Evolutionary conservation across 2,329 filamentous ascomycete species (phyloP).

Genomic region (Ascochyta viciae-villosae): DNA sequence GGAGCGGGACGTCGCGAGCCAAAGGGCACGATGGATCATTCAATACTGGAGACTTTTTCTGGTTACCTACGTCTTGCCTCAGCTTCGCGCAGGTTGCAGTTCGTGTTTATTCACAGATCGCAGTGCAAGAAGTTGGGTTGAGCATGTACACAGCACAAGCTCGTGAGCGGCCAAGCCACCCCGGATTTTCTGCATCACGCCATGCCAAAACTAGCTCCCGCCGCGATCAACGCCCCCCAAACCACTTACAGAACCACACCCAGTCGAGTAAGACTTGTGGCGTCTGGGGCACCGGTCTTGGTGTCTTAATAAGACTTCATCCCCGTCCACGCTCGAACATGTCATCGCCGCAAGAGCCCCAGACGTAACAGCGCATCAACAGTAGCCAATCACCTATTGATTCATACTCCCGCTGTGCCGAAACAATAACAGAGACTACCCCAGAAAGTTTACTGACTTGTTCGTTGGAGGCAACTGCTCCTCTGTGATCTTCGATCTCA

Average conservation of each 20-base stretch:
- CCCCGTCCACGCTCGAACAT: constrained; percentile 19
- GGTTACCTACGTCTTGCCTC: not conserved
- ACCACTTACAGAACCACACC: constrained; percentile 21
- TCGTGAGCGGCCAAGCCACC: constrained; percentile 22
- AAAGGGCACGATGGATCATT: constrained; percentile 2
- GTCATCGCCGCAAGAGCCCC: constrained; percentile 18
- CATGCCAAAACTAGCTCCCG: constrained; percentile 28
- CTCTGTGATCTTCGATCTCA: constrained; percentile 17
- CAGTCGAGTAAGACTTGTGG: constrained; percentile 29
- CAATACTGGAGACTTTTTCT: not conserved
- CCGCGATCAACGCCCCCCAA: constrained; percentile 27
- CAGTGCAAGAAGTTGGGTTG: constrained; percentile 5
- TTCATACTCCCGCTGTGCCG: constrained; percentile 20
- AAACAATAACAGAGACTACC: constrained; percentile 26
- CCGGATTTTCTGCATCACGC: constrained; percentile 31
- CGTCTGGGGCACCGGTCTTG: constrained; percentile 29
- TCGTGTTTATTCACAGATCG: not conserved
- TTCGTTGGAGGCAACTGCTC: constrained; percentile 29
- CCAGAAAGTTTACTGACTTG: constrained; percentile 13
- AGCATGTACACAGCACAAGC: constrained; percentile 2
- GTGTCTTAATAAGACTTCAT: constrained; percentile 27
- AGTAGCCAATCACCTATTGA: constrained; percentile 23
- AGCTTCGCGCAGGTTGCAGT: not conserved
- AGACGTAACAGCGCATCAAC: constrained; percentile 28
- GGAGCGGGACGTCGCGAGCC: constrained; percentile 24